Percentiles rank a stretch among this genome's conserved stretches.
Conservation (phyloP, 192 early-diverging fungal species). For the Spizellomyces sp. region DNA sequence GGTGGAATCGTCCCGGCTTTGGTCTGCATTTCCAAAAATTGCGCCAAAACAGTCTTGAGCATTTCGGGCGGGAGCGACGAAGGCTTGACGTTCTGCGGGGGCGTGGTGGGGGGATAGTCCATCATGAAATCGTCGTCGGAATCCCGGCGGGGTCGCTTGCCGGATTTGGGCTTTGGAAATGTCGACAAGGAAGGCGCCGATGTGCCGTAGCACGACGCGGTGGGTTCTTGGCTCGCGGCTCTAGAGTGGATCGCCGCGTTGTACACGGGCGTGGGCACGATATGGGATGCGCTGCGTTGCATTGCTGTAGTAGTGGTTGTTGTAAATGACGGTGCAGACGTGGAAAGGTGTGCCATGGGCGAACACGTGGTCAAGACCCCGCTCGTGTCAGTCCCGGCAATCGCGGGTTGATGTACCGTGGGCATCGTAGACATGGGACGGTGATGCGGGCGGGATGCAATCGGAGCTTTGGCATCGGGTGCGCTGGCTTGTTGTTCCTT, state of each 20-base stretch:
- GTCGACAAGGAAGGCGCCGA: not conserved
- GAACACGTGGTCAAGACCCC: not conserved
- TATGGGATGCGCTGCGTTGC: not conserved
- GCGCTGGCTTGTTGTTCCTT: not conserved
- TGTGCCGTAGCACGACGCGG: not conserved
- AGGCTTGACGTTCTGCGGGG: not conserved
- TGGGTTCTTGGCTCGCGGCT: not conserved
- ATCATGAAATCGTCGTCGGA: not conserved
- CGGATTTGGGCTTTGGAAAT: not conserved
- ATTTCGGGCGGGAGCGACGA: not conserved
- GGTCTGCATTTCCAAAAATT: not conserved
- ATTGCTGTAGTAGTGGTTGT: not conserved
- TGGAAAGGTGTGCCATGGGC: not conserved
- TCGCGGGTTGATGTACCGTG: not conserved
- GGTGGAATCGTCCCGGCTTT: not conserved
- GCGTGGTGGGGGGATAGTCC: not conserved
- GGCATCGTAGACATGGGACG: not conserved
- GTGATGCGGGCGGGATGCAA: too few species aligned
- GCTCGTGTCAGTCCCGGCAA: not conserved
- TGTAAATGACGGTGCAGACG: not conserved
- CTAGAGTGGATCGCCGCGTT: not conserved
- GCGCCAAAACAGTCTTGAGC: not conserved
- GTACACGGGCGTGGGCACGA: not conserved
- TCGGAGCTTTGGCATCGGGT: not conserved
- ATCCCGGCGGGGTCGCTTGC: conserved; percentile 8